Percentiles rank a stretch among this genome's conserved stretches.
Evolutionary conservation across 352 stramenopile species (phyloP).

Genomic region (Globisporangium middletonii): DNA sequence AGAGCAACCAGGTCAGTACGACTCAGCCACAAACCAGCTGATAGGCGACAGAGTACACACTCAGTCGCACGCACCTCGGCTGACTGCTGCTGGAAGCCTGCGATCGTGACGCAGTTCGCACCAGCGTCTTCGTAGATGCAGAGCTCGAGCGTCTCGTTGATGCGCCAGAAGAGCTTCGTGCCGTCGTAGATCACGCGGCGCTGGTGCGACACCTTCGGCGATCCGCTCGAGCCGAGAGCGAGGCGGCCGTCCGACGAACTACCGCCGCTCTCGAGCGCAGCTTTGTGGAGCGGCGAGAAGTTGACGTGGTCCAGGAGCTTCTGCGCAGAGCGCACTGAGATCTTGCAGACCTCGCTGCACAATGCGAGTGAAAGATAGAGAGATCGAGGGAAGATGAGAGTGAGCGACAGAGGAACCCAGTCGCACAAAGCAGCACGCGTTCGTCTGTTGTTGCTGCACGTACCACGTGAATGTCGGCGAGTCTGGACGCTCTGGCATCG

Average conservation of each 20-base stretch:
- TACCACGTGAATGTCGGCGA: conserved; percentile 72
- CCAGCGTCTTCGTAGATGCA: conserved; percentile 76
- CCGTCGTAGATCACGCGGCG: conserved; percentile 75
- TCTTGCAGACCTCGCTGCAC: conserved; percentile 84
- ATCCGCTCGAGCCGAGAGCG: conserved; percentile 15
- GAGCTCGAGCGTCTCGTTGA: conserved; percentile 83
- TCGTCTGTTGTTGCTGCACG: neutral
- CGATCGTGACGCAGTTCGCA: conserved; percentile 63
- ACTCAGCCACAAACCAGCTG: neutral
- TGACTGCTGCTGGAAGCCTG: conserved; percentile 48
- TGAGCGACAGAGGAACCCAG: neutral
- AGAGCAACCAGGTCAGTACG: neutral
- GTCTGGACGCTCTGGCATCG: conserved; percentile 23
- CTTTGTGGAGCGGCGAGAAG: conserved; percentile 84
- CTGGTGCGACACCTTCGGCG: conserved; percentile 17
- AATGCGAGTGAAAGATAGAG: conserved; percentile 4
- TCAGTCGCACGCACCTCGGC: conserved; percentile 13
- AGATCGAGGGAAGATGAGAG: conserved; percentile 3
- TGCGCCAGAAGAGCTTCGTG: conserved; percentile 83
- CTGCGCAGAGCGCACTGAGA: conserved; percentile 80
- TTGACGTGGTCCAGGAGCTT: conserved; percentile 87
- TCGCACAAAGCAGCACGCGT: neutral
- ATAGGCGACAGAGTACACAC: neutral
- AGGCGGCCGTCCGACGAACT: conserved; percentile 7
- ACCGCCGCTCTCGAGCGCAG: conserved; percentile 50